Base-by-base conservation (phyloP, 768 basidiomycete species). In the Russula compacta region DNA sequence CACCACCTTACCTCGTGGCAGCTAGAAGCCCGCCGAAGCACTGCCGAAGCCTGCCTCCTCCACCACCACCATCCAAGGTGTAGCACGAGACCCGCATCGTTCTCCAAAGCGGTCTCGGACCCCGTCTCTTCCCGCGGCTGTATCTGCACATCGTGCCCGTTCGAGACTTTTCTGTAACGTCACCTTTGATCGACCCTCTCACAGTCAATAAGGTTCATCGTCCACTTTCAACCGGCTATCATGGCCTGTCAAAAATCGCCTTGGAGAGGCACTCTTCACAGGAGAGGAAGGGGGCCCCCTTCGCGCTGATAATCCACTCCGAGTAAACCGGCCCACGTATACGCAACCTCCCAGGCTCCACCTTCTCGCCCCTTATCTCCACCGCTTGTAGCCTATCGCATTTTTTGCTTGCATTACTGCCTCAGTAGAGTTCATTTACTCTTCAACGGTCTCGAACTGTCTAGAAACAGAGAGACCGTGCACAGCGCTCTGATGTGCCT, bases 161-260 rank as follows among this genome's bases (percentile, higher is more conserved):
- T 38, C 33, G 12, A 33, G 38, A 42, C 36, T 17, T 24, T 39
- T 40, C 24, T 39, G 29, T 24, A 60, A 54, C 43, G 33, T 44
- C 54, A 44, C 35, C 42, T 19, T 46, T 46, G 55, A 56, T 39
- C 24, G 10, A 44, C 42, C 21, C 29, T 39, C 47, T 48, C 33
- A 7, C 38, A 17, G 39, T 24, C 40, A 24, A 46, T 61, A 61
- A 61, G 54, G 55, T 61, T 51, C n/a, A 24, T 3, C 14, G 17
- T 1, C 36, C 7, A 6, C 17, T 17, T 1, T 35, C 43, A 33
- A 19, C n/a, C 19, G 47, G 53, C 32, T 10, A 49, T 61, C 54
- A 56, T 56, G 48, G 1, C 48, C 24, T 12, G 42, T 61, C 55
- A 44, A 53, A 51, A 61, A 29, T 29, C 42, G 54, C 38, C 59